Evolutionary conservation across 202 grass and related monocot species (phyloP), one percentile per base, ranked within the genome.

Genomic region (Zoysia matrella): DNA sequence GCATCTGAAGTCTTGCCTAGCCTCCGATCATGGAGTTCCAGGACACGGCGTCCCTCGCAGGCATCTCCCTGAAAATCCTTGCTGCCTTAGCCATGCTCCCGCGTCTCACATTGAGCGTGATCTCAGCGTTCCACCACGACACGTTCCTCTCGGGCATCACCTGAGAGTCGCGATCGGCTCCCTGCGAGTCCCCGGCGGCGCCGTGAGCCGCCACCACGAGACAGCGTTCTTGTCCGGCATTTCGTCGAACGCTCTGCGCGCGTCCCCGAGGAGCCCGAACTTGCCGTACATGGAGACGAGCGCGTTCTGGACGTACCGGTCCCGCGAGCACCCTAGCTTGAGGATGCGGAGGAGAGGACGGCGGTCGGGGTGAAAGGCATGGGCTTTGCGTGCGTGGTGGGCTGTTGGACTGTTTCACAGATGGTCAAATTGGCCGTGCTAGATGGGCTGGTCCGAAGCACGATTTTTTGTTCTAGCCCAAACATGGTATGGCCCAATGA

Each of bases 1-100:
- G 14, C 52, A 54, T 54, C 12, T 3, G 3, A 14, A 54, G 3
- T 4, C 14, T 54, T 14, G 12, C 52, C 12, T 54, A 54, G 52
- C 85, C 72, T 3, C 79, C 72, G 43, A 95, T 92, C 65, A 95
- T 74, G 45, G 89, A 88, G 61, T 90, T 92, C 87, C 89, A 95
- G 2, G 87, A 92, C 22, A 92, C 79, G 2, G 63, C 73, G 75
- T 92, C 92, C 78, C 72, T 90, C 7, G 88, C 58, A 7, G 82
- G 82, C 82, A 92, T 95, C 54, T 82, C 76, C 0, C 63, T 67
- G 36, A 95, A 88, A n/a, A 92, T 41, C 60, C 39, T 84, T 16
- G 8, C 66, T 11, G 89, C 87, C 11, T 71, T 71, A 41, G 40
- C 65, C 67, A 92, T 77, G 3, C 86, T 56, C 14, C 85, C 79